Conservation (phyloP, 805 yeast species). For the Kodamaea lidongshanica region DNA sequence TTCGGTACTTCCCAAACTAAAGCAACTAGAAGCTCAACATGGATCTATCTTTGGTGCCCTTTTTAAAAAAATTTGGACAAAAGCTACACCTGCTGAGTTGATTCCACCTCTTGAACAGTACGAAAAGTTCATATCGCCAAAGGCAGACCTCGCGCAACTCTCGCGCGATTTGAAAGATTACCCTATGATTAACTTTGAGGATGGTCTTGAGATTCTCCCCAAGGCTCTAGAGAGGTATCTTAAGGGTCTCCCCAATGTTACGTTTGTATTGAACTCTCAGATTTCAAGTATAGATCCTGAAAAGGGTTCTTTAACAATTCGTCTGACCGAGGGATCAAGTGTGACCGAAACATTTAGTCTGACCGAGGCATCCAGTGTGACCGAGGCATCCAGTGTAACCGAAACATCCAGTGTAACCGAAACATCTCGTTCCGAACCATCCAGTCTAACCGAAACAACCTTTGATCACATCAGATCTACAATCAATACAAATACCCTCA, state of each 20-base stretch:
- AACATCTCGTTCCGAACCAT: background rate
- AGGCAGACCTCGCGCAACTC: slow-evolving; percentile 32
- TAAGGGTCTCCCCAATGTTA: slow-evolving; percentile 33
- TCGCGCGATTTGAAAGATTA: slow-evolving; percentile 38
- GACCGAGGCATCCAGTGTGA: background rate
- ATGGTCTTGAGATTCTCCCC: slow-evolving; percentile 55
- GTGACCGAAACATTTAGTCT: background rate
- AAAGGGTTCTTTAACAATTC: slow-evolving; percentile 9
- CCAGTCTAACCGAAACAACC: background rate
- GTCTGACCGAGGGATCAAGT: slow-evolving; percentile 2
- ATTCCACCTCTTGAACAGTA: slow-evolving; percentile 28
- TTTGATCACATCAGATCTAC: slow-evolving; percentile 61
- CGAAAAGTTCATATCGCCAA: slow-evolving; percentile 33
- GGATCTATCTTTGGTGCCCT: slow-evolving; percentile 53
- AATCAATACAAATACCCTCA: slow-evolving; percentile 39
- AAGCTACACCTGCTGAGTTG: slow-evolving; percentile 2
- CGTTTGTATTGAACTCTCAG: slow-evolving; percentile 25
- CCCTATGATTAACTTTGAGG: slow-evolving; percentile 56
- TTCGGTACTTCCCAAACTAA: slow-evolving; percentile 51
- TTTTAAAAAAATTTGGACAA: slow-evolving; percentile 24
- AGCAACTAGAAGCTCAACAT: slow-evolving; percentile 49
- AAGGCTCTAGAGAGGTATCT: slow-evolving; percentile 35
- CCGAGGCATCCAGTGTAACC: too few species aligned
- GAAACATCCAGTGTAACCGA: background rate
- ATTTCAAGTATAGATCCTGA: slow-evolving; percentile 18